Evolutionary conservation across 768 basidiomycete species (phyloP), one percentile per base, ranked within the genome.

Genomic region (Podaxis sp.): DNA sequence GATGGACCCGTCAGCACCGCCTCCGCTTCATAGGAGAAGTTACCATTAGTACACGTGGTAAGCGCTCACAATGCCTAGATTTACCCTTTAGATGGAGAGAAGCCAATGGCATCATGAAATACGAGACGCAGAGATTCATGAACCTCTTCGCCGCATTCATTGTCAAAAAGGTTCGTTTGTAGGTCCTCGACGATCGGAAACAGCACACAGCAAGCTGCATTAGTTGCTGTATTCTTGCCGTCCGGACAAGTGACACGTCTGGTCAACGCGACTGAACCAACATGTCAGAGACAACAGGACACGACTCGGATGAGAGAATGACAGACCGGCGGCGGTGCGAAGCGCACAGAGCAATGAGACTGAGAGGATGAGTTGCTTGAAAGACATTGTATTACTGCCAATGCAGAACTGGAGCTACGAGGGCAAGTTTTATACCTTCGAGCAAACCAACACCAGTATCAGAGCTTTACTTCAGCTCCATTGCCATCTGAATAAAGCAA

Each of bases 91-190:
- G 40, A 17, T 38, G 68, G 68, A 13, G 79, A 80, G 59, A 79
- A 77, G 13, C 76, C 79, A 63, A 80, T 80, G 15, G 79, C 75
- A 59, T 80, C 80, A 64, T 81, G 77, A 71, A 78, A 78, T 9
- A 73, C 68, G 48, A 79, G 65, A 49, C 77, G 71, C 30, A 77
- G 53, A 52, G 52, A 56, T 2, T 67, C 57, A 6, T 40, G 59
- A 17, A 71, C 73, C 57, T 69, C 72, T 64, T 73, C 72, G 26
- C 71, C 73, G 44, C 75, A 76, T 60, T 72, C 69, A 15, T 67
- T 67, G 22, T 74, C 72, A 56, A 75, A 75, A 3, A 73, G 66
- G 62, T 77, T 75, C 30, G 65, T 64, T 61, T 79, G 79, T 28
- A 79, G 63, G 55, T 79, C 77, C 40, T 76, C 75, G 6, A 77